phyloP scores from a whole-genome alignment of 345 rosid species.

The Limnanthes douglasii region DNA sequence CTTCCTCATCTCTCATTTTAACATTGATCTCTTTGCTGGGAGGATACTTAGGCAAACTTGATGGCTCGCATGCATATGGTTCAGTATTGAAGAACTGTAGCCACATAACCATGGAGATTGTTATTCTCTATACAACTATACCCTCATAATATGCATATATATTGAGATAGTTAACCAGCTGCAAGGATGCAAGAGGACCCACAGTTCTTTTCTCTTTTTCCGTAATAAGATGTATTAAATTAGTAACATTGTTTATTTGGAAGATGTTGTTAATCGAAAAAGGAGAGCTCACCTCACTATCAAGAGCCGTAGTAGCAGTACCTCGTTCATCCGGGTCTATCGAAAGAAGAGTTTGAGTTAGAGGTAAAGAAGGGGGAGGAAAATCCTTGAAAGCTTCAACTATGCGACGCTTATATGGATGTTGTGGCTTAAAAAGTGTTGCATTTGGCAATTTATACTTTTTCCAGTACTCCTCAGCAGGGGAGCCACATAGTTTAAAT shows the following conservation, averaged over 20 bases:
- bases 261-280: too few relatives aligned
- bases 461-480: constrained; percentile 81
- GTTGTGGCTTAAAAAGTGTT: constrained; percentile 68
- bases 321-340: constrained; percentile 74
- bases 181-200: too few relatives aligned
- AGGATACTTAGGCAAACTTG: constrained; percentile 78
- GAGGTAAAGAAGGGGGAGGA: constrained; percentile 40
- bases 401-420: constrained; percentile 57
- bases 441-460: constrained; percentile 72
- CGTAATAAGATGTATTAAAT: too few relatives aligned
- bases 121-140: constrained; percentile 1
- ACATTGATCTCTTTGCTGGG: constrained; percentile 90
- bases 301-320: constrained; percentile 55
- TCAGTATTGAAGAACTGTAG: constrained; percentile 68
- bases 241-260: too few relatives aligned
- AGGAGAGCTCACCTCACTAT: constrained; percentile 44
- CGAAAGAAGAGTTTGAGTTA: constrained; percentile 58
- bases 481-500: constrained; percentile 84
- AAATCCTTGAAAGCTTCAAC: constrained; percentile 60
- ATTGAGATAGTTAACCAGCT: too few relatives aligned
- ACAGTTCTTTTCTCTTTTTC: too few relatives aligned
- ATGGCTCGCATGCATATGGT: constrained; percentile 75
- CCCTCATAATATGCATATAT: too few relatives aligned
- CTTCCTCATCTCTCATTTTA: constrained; percentile 65
- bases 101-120: constrained; percentile 8